Evolutionary conservation across 148 eudicot genomes (phyloP).

Genomic region (Cornus suecica): DNA sequence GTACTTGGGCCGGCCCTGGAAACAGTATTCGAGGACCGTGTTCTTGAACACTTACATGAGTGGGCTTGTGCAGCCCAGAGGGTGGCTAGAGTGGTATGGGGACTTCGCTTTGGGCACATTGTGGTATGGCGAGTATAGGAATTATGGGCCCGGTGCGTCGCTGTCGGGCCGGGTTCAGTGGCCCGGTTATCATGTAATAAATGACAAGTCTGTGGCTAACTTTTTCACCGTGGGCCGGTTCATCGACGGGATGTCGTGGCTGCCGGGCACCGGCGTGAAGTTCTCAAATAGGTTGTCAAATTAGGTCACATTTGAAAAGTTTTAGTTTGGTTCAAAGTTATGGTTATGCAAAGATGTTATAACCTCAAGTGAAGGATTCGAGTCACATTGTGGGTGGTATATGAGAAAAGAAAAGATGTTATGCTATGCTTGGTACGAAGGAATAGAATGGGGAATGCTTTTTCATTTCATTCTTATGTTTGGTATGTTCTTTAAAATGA

Average conservation of each 20-base stretch:
- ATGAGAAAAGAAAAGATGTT: too few relatives aligned
- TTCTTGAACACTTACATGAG: conserved; percentile 65
- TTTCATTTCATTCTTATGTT: too few relatives aligned
- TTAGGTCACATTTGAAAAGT: conserved; percentile 15
- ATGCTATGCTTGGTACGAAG: too few relatives aligned
- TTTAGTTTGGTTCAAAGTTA: background rate
- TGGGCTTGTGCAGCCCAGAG: conserved; percentile 66
- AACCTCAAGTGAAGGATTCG: too few relatives aligned
- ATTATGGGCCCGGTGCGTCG: conserved; percentile 69
- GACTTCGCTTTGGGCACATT: conserved; percentile 60
- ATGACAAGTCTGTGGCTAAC: conserved; percentile 42
- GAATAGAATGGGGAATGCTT: too few relatives aligned
- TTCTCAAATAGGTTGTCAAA: conserved; percentile 65
- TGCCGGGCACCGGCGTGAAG: conserved; percentile 75
- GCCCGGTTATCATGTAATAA: conserved; percentile 73
- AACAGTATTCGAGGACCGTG: conserved; percentile 70
- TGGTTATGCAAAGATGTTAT: too few relatives aligned
- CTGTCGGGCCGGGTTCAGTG: conserved; percentile 62
- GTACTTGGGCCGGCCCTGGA: conserved; percentile 94
- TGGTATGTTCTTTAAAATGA: too few relatives aligned
- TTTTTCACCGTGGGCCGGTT: conserved; percentile 63
- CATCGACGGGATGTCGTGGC: conserved; percentile 69
- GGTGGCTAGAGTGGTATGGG: conserved; percentile 93
- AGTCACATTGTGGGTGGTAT: too few relatives aligned
- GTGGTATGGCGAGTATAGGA: conserved; percentile 83